Evolutionary conservation across 768 basidiomycete genomes (phyloP), one percentile per base, ranked within the genome.

Genomic region (Tricholomella constricta): DNA sequence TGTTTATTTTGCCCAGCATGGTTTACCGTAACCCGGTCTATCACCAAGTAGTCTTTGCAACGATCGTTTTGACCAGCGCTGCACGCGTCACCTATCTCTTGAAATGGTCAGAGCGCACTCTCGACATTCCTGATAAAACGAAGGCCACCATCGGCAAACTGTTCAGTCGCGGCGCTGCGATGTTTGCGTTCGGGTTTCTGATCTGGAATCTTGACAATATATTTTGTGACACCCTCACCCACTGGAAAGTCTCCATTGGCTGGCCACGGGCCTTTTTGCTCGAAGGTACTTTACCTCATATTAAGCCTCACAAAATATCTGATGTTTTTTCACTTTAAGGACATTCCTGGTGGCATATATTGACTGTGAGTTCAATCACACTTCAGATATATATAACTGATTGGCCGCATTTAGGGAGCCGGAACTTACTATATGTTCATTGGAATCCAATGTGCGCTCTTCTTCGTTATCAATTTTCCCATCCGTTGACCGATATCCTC

Each of bases 191-290:
- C 6, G 90, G 86, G 0, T 91, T 91, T 64, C 65, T 82, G 11
- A 70, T 90, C 20, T 91, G 89, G 89, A 93, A 91, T 62, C 57
- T 91, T 56, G 90, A 93, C 65, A 91, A 91, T 59, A 74, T 87
- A 8, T 90, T 86, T 59, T 93, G 90, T 63, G 72, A 73, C 46
- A 66, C 68, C 14, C 60, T 88, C 42, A 86, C 84, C 8, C 52
- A 60, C 8, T 81, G 80, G 78, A 88, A 87, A 62, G 63, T 75
- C 2, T 46, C 58, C 7, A 40, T 87, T 8, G 84, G 85, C 0
- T 88, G 85, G 85, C 87, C 87, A 7, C 52, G 64, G 11, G 86
- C 85, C 6, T 88, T 89, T 61, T 55, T 87, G 19, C 67, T 89
- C 7, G 87, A 89, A 72, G 86, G 84, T 74, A 53, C 19, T 66